Evolutionary conservation across 495 filamentous ascomycete species (phyloP), one percentile per base, ranked within the genome.

Genomic region (Penicillium pulvis): DNA sequence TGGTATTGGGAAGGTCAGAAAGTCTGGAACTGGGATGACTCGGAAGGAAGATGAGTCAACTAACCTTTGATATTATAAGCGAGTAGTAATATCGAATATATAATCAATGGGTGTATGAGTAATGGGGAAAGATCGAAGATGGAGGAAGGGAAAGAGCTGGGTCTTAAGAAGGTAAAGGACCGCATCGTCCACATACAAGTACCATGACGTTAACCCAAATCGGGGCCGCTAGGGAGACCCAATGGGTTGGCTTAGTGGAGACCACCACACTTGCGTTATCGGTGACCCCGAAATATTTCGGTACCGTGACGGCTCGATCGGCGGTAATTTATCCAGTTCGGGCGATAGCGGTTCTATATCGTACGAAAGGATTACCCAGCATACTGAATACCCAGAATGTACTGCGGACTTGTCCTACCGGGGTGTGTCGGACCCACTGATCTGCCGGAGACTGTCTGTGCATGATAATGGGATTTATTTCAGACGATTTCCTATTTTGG

Each of bases 21-120:
- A 61, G 61, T 64, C 45, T 66, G 63, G 60, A 61, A 62, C 58
- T 61, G 47, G 35, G 39, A 63, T 65, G 56, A 68, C 57, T 63
- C 59, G 65, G 59, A 57, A 58, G 35, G 33, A 23, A 23, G 20
- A 53, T 55, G 54, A 58, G 53, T 58, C 49, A 20, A 44, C 10
- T 62, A 54, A 61, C 60, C 42, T 52, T 47, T 42, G 24, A 59
- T 62, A 50, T 51, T 41, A 59, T 63, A 51, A 42, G 19, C 9
- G 31, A 12, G 12, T 10, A 20, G 23, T n/a, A 36, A 33, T 41
- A 8, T 42, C 24, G 46, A 50, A 23, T 1, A 28, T n/a, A 45
- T 23, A 28, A 17, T n/a, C 14, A 55, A 6, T 33, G 6, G 3
- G 16, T 24, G 17, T 53, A 67, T 61, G 61, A 67, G 56, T 61